Conservation (phyloP, 2,329 filamentous ascomycete species). For the Diaporthe velutina region DNA sequence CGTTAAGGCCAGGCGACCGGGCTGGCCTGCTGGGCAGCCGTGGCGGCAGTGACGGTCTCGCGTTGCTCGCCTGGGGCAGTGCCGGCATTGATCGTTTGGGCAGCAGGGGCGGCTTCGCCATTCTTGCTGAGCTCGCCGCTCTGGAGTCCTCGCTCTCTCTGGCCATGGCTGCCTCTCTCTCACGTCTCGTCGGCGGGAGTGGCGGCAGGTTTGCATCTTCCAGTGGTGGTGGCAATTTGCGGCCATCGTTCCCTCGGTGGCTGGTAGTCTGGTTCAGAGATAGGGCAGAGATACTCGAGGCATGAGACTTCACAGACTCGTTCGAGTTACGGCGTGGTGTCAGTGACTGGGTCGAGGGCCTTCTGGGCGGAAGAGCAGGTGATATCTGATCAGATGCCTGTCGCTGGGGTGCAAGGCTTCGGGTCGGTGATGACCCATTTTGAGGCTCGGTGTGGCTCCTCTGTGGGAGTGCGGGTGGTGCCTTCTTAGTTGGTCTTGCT, state of each 20-base stretch:
- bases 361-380: constrained; percentile 65
- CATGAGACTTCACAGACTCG: constrained; percentile 68
- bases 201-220: constrained; percentile 69
- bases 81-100: constrained; percentile 54
- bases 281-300: constrained; percentile 66
- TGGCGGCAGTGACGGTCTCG: constrained; percentile 61
- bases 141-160: constrained; percentile 51
- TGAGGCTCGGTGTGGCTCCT: constrained; percentile 48
- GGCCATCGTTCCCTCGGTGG: constrained; percentile 62
- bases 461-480: constrained; percentile 55
- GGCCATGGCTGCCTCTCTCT: constrained; percentile 61
- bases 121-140: constrained; percentile 41
- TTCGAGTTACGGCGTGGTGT: constrained; percentile 64
- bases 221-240: constrained; percentile 68
- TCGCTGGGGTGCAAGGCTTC: constrained; percentile 50
- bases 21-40: constrained; percentile 63
- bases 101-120: constrained; percentile 49
- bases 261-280: constrained; percentile 61
- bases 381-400: constrained; percentile 55
- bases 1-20: constrained; percentile 48
- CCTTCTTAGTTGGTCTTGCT: constrained; percentile 49
- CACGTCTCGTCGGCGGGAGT: constrained; percentile 67
- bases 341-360: constrained; percentile 59
- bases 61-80: constrained; percentile 49
- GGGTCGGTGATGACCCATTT: constrained; percentile 45